Base-by-base conservation (phyloP, 352 stramenopile genomes). In the Phytophthora fragariae region DNA sequence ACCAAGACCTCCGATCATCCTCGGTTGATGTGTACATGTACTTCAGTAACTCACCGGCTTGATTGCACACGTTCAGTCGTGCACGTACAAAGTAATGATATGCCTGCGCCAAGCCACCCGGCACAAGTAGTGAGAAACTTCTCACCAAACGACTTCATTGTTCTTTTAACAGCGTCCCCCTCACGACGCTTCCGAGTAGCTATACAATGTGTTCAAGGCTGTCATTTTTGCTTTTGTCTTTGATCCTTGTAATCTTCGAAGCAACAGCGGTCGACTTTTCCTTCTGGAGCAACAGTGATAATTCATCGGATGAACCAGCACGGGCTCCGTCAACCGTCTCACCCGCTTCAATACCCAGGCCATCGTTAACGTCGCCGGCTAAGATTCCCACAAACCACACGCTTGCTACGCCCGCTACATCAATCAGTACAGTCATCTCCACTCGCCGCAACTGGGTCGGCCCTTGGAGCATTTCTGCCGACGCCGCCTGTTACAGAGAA, bases 371-470 rank as follows among this genome's bases (percentile, higher is more conserved):
- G 19, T 6, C 24, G 11, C 50, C 12, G 2, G 24, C 21, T 9
- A 19, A n/a, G 6, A 19, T 62, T 3, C 33, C 53, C 2, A 31
- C 12, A 9, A 63, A 70, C 17, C 63, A 70, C 24, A 35, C 65
- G 6, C 54, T 66, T 9, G 55, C 65, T 19, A 72, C 65, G 7
- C 47, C 65, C 29, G 49, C 59, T 7, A 67, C 65, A 15, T 52
- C 46, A 7, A 47, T 46, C 1, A 66, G 49, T n/a, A 67, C 37
- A 4, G 57, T 67, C 14, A 62, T 50, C 1, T 68, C 57, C 12
- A 68, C 70, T 4, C 65, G 72, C 14, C 70, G 53, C 39, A 78
- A 80, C 61, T 86, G 81, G 78, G 74, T 88, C 15, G 78, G 78
- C 14, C 64, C 61, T 21, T 73, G 57, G 57, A 74, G 2, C 62